phyloP scores from a whole-genome alignment of 2,329 filamentous ascomycete genomes.

The Ilyonectria sp. region DNA sequence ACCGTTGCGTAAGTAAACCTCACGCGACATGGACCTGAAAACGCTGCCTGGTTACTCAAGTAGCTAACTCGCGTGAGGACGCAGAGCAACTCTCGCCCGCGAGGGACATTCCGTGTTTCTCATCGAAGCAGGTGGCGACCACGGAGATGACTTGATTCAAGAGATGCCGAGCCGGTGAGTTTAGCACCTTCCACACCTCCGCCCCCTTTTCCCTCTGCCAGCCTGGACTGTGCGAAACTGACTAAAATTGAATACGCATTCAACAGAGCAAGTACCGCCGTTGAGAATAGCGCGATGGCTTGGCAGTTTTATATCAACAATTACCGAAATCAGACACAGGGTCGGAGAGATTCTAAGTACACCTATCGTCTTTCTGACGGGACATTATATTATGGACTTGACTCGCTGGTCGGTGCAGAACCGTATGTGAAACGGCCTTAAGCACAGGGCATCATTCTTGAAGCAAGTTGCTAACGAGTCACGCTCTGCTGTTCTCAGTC shows the following conservation, averaged over 20 bases:
- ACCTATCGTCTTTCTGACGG: constrained; percentile 39
- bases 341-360: constrained; percentile 39
- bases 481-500: constrained; percentile 4
- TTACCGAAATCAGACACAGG: constrained; percentile 56
- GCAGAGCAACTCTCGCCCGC: constrained; percentile 64
- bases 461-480: too few species aligned
- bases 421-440: constrained; percentile 28
- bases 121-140: constrained; percentile 71
- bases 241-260: neutral
- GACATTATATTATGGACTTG: constrained; percentile 38
- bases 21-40: too few species aligned
- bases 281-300: constrained; percentile 38
- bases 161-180: constrained; percentile 34
- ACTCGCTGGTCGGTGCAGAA: constrained; percentile 51
- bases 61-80: neutral
- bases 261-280: constrained; percentile 23
- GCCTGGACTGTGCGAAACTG: too few species aligned
- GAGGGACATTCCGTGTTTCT: constrained; percentile 70
- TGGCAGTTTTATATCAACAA: constrained; percentile 76
- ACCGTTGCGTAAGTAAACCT: constrained; percentile 58
- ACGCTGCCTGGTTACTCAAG: neutral
- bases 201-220: neutral
- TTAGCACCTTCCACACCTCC: too few species aligned
- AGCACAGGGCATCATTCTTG: neutral
- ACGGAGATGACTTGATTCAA: constrained; percentile 51